Base-by-base conservation (phyloP, 2,329 filamentous ascomycete genomes). In the Beauveria caledonica region DNA sequence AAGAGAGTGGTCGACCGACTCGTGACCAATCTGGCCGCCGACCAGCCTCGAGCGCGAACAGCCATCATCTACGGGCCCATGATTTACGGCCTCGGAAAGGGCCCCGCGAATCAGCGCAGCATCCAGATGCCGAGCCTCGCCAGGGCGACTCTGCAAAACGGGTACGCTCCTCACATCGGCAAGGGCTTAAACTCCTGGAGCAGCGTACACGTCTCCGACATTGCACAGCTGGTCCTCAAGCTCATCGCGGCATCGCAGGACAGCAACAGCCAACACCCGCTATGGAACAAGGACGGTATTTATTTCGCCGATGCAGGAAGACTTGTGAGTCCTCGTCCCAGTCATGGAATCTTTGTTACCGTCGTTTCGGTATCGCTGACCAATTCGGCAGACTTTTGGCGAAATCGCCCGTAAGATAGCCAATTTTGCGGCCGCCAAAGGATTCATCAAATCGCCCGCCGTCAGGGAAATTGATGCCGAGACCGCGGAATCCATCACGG, bases 1-100 rank as follows among this genome's bases (percentile, higher is more conserved):
- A 86, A 89, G 72, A 80, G 85, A 11, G 77, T 84, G 66, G 81
- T 88, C 5, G 87, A 90, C 71, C 80, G 83, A 67, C 76, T 87
- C 27, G 79, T 90, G 17, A 71, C 76, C 17, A 71, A 66, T 1
- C 68, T 71, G n/a, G 71, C 72, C 10, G 56, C 63, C 13, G 27
- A 29, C 25, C 58, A 53, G 33, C 61, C 65, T 2, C 59, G 59
- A 2, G 67, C 76, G 29, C 70, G 70, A 56, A 74, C 73, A 9
- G 72, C 77, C 44, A 72, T 79, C 63, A 68, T 79, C 39, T 66
- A 69, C 5, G 76, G 75, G 3, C 76, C 77, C 0, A 70, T 70
- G 50, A 79, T 80, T 64, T 80, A 80, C 67, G 78, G 78, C 44
- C 59, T 62, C 2, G 78, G 78, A 29, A 69, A 73, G 45, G 78